Percentiles rank a stretch among this genome's conserved stretches.
phyloP scores from a whole-genome alignment of 2,329 filamentous ascomycete genomes.

The Claviceps monticola region DNA sequence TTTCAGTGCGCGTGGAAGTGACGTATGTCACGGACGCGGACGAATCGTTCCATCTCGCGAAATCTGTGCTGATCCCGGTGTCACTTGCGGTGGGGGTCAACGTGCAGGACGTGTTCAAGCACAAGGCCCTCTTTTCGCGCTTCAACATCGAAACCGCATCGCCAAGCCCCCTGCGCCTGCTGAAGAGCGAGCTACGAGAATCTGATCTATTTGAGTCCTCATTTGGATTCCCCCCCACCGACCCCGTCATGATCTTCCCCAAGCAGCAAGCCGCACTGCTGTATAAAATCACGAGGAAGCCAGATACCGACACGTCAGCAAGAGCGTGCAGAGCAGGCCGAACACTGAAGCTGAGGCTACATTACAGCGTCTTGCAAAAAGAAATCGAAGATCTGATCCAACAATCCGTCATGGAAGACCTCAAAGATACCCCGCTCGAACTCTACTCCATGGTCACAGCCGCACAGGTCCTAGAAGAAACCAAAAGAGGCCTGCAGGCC shows the following conservation, averaged over 20 bases:
- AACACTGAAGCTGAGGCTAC: conserved; percentile 53
- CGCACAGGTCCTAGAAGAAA: conserved; percentile 28
- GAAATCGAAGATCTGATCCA: conserved; percentile 46
- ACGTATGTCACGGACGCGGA: conserved; percentile 56
- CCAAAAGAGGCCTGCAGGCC: conserved; percentile 29
- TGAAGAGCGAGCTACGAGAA: conserved; percentile 54
- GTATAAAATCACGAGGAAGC: conserved; percentile 59
- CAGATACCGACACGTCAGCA: conserved; percentile 19
- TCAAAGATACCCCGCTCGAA: conserved; percentile 26
- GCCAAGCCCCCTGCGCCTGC: conserved; percentile 58
- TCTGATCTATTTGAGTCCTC: conserved; percentile 56
- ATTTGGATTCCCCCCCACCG: conserved; percentile 39
- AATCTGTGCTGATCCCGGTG: conserved; percentile 51
- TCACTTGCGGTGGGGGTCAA: conserved; percentile 82
- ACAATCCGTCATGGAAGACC: conserved; percentile 25
- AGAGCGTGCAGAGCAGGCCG: conserved; percentile 14
- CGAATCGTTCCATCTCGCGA: conserved; percentile 23
- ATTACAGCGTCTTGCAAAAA: conserved; percentile 65
- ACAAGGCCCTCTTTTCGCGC: conserved; percentile 64
- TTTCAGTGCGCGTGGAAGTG: conserved; percentile 65
- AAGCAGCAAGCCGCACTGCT: conserved; percentile 70
- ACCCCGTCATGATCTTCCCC: conserved; percentile 53
- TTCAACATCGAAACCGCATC: conserved; percentile 83
- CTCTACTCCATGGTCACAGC: conserved; percentile 34
- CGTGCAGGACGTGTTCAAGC: conserved; percentile 91